Evolutionary conservation across 805 yeast genomes (phyloP).

Genomic region (Saturnispora silvae): DNA sequence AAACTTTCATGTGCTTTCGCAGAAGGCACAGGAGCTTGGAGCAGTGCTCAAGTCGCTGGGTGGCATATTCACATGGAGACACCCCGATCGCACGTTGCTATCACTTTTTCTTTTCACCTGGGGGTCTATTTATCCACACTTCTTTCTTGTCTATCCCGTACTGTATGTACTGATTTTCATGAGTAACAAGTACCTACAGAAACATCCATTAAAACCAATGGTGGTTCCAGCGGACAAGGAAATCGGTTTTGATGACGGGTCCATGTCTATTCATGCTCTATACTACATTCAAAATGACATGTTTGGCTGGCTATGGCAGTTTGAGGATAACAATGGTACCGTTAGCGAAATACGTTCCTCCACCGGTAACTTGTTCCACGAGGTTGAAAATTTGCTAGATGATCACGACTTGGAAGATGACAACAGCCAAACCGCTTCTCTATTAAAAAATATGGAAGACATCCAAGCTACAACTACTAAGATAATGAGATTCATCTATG

Average conservation of each 20-base stretch:
- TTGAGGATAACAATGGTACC: constrained; percentile 9
- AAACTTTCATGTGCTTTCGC: constrained; percentile 48
- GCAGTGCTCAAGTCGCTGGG: background rate
- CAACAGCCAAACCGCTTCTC: constrained; percentile 13
- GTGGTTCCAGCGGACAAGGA: constrained; percentile 28
- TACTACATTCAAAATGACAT: constrained; percentile 8
- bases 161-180: constrained; percentile 46
- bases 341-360: no score
- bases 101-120: constrained; percentile 50
- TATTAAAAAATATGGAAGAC: constrained; percentile 58
- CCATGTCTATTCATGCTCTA: constrained; percentile 5
- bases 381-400: constrained; percentile 7
- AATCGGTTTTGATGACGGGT: constrained; percentile 4
- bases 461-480: constrained; percentile 56
- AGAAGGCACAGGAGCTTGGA: constrained; percentile 42
- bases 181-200: constrained; percentile 56
- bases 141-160: constrained; percentile 55
- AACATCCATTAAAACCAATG: constrained; percentile 49
- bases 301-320: constrained; percentile 13
- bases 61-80: constrained; percentile 47
- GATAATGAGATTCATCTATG: constrained; percentile 38
- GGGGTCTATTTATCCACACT: constrained; percentile 61
- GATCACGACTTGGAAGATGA: constrained; percentile 17
- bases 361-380: constrained; percentile 1
- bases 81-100: constrained; percentile 59